A percentile compares a stretch with the other conserved stretches of the same genome.
These are phyloP conservation scores for Carex cristatella DNA, from an alignment of 176 grass and related monocot genomes.

Conservation along the genomic window DNA sequence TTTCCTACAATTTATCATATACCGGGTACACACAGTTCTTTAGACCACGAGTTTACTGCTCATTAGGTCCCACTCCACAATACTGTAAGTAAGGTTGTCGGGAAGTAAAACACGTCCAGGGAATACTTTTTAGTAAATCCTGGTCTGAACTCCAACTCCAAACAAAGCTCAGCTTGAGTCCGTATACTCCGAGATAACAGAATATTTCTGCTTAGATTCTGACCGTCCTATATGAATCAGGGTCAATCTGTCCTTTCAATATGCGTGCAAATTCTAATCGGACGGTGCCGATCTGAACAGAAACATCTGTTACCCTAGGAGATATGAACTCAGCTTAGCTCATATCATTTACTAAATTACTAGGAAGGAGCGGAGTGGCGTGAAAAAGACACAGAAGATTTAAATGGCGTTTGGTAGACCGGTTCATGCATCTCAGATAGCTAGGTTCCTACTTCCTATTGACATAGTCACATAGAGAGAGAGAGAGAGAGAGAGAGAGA, in stretches of 20 bases:
- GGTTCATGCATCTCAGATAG: not conserved
- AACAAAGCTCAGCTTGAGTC: not conserved
- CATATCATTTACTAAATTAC: not conserved
- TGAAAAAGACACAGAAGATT: not conserved
- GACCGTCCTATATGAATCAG: too few species aligned
- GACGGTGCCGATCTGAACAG: too few species aligned
- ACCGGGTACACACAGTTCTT: slow-evolving; percentile 15
- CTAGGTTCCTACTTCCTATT: not conserved
- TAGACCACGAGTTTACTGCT: slow-evolving; percentile 15
- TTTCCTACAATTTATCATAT: not conserved
- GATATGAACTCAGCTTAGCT: not conserved
- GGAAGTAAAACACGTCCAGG: not conserved
- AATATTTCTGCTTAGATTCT: too few species aligned
- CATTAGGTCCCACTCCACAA: not conserved
- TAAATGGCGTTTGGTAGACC: slow-evolving; percentile 17
- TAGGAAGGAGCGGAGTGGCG: not conserved
- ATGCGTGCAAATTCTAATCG: too few species aligned
- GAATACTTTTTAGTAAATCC: not conserved
- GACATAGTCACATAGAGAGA: not conserved
- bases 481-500: not conserved
- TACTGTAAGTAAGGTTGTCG: not conserved
- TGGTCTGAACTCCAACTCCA: not conserved
- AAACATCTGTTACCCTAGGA: too few species aligned
- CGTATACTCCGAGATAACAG: too few species aligned
- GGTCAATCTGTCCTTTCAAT: too few species aligned